Evolutionary conservation across 2,329 filamentous ascomycete genomes (phyloP).

Genomic region (Aphanoascus verrucosus): DNA sequence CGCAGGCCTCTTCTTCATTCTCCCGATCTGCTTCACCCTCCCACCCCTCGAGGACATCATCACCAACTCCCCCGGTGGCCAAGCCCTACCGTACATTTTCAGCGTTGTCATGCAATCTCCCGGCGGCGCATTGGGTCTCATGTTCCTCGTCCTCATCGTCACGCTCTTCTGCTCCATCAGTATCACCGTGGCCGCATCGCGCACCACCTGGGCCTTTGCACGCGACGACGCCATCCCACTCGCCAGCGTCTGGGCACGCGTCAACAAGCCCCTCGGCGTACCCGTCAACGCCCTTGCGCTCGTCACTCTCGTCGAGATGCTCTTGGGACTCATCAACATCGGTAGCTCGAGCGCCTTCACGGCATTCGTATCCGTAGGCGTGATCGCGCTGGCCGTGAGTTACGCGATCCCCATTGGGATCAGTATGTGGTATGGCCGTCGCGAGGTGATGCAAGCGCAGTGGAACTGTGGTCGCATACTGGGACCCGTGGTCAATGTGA

Average conservation of each 20-base stretch:
- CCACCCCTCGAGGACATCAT: constrained; percentile 25
- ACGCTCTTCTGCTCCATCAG: constrained; percentile 42
- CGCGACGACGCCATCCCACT: constrained; percentile 38
- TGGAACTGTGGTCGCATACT: constrained; percentile 40
- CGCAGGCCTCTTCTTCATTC: constrained; percentile 39
- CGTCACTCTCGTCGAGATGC: constrained; percentile 39
- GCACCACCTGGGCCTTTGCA: constrained; percentile 39
- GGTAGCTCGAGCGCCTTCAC: constrained; percentile 40
- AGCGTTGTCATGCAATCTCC: constrained; percentile 10
- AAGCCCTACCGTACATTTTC: constrained; percentile 45
- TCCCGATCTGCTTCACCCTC: constrained; percentile 14
- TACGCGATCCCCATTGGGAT: constrained; percentile 46
- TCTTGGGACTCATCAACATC: constrained; percentile 42
- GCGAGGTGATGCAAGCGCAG: constrained; percentile 39
- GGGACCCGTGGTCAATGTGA: constrained; percentile 28
- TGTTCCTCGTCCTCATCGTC: constrained; percentile 40
- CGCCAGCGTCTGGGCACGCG: constrained; percentile 28
- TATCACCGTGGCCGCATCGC: constrained; percentile 43
- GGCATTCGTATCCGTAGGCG: constrained; percentile 45
- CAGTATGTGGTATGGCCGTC: constrained; percentile 30
- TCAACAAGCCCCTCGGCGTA: constrained; percentile 29
- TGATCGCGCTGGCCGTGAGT: constrained; percentile 46
- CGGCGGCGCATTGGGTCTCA: constrained; percentile 23
- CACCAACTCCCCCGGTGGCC: constrained; percentile 36
- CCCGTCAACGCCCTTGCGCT: constrained; percentile 37